These are phyloP conservation scores for Leptographium radiaticola DNA, from an alignment of 2,329 filamentous ascomycete species.

Conservation along the genomic window DNA sequence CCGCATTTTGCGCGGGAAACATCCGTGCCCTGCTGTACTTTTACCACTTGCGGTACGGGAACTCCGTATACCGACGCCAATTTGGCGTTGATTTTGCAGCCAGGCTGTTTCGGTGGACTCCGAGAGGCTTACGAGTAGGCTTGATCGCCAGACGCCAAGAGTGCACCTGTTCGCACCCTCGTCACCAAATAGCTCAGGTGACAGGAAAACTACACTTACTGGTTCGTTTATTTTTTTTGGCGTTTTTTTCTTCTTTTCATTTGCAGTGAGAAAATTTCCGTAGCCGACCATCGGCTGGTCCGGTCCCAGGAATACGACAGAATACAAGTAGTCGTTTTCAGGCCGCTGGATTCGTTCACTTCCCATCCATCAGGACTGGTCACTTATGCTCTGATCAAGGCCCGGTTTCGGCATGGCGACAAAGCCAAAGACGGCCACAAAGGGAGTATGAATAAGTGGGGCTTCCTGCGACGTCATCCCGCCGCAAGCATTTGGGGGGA, in stretches of 20 bases:
- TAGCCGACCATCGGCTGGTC: neutral
- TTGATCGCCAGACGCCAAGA: neutral
- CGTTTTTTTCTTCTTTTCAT: neutral
- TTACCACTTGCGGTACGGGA: neutral
- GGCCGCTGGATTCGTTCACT: too few species aligned
- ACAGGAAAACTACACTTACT: conserved; percentile 11
- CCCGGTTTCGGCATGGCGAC: neutral
- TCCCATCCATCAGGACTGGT: too few species aligned
- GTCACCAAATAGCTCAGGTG: conserved; percentile 17
- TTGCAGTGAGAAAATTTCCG: neutral
- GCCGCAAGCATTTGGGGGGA: too few species aligned
- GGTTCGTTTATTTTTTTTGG: neutral
- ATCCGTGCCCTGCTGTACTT: neutral
- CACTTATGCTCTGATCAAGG: neutral
- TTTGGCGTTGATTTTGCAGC: neutral
- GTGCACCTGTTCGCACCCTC: neutral
- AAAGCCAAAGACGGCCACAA: neutral
- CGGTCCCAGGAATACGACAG: neutral
- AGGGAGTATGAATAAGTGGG: neutral
- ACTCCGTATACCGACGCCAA: neutral
- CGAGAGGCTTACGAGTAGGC: neutral
- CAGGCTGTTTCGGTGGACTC: neutral
- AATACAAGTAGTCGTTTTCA: too few species aligned
- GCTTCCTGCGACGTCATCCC: too few species aligned
- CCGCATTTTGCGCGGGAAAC: neutral